Conservation (phyloP, 1,139 yeast genomes). For the Wickerhamomyces sp. region DNA sequence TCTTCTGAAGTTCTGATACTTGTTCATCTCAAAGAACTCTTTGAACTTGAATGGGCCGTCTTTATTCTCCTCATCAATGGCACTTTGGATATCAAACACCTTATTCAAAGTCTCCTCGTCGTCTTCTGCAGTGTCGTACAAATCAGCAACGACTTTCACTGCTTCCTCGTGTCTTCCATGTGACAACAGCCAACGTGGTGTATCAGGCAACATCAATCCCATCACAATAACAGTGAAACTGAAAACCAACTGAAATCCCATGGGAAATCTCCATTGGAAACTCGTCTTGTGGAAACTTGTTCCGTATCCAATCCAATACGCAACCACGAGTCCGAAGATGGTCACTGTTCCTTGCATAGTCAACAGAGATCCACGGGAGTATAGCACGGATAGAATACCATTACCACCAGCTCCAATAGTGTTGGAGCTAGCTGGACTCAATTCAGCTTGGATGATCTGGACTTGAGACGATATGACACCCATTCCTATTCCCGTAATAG, state of each 20-base stretch:
- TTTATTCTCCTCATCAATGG: constrained; percentile 7
- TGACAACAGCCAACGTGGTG: constrained; percentile 73
- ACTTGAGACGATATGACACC: constrained; percentile 76
- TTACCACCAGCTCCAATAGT: not conserved
- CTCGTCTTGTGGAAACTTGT: constrained; percentile 48
- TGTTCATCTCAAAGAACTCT: constrained; percentile 4
- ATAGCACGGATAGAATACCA: not conserved
- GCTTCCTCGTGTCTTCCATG: constrained; percentile 50
- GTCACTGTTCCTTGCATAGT: constrained; percentile 66
- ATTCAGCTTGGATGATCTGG: constrained; percentile 79
- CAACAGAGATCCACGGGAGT: constrained; percentile 58
- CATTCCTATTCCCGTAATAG: constrained; percentile 69
- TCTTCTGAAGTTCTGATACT: constrained; percentile 28
- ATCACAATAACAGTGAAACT: constrained; percentile 31
- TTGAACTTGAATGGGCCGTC: constrained; percentile 8
- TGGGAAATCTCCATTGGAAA: constrained; percentile 44
- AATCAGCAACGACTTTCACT: constrained; percentile 2
- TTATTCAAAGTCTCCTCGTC: constrained; percentile 3
- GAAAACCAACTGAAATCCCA: constrained; percentile 40
- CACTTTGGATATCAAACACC: constrained; percentile 5
- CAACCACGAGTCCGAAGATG: constrained; percentile 65
- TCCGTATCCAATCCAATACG: constrained; percentile 79
- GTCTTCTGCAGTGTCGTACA: constrained; percentile 3
- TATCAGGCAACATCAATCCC: constrained; percentile 46
- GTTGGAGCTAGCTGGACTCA: constrained; percentile 61